Conservation (phyloP, 129 eudicot species). For the Flaveria bidentis region DNA sequence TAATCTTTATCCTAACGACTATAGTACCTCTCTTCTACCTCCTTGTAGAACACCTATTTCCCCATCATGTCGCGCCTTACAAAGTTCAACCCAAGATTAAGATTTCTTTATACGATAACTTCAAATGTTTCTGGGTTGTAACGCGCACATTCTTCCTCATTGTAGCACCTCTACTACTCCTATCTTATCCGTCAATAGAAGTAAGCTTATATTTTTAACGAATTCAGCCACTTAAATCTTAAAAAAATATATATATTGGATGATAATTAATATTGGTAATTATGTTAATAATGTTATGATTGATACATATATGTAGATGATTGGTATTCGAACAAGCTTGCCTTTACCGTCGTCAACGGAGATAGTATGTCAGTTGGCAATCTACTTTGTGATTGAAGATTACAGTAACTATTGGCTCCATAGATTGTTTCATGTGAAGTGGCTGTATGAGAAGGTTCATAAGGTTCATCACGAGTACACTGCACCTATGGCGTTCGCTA, state of each 20-base stretch:
- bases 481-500: conserved; percentile 72
- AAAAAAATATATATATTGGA: too few relatives aligned
- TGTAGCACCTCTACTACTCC: background rate
- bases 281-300: background rate
- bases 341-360: conserved; percentile 74
- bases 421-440: conserved; percentile 65
- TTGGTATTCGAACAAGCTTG: conserved; percentile 65
- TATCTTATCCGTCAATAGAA: conserved; percentile 8
- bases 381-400: conserved; percentile 77
- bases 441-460: conserved; percentile 80
- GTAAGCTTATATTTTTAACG: background rate
- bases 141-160: conserved; percentile 3
- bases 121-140: background rate
- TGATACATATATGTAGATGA: background rate
- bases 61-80: background rate
- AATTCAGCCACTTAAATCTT: too few relatives aligned
- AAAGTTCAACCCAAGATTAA: conserved; percentile 22
- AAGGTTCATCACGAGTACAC: conserved; percentile 84
- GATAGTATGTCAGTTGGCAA: conserved; percentile 51
- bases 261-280: too few relatives aligned
- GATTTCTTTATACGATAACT: background rate
- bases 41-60: background rate
- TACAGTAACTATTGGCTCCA: conserved; percentile 81
- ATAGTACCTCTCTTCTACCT: conserved; percentile 19
- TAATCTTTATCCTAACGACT: background rate